Conservation (phyloP, 495 filamentous ascomycete species). For the Penicillium diatomitis region DNA sequence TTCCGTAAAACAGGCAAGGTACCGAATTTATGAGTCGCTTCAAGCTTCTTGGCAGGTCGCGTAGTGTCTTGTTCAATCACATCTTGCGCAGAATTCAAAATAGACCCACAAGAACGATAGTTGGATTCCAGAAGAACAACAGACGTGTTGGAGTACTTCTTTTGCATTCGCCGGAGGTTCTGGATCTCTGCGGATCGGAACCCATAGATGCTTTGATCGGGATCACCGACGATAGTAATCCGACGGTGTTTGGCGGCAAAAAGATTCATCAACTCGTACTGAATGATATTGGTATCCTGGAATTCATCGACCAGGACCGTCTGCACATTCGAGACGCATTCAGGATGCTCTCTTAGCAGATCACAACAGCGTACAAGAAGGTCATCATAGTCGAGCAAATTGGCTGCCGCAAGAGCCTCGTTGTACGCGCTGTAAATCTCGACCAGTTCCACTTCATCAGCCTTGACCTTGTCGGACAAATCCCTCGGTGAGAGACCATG, state of each 20-base stretch:
- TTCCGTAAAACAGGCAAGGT: slow-evolving; percentile 76
- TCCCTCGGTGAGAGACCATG: slow-evolving; percentile 47
- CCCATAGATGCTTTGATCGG: slow-evolving; percentile 97
- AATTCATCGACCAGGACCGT: slow-evolving; percentile 95
- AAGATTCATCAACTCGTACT: slow-evolving; percentile 91
- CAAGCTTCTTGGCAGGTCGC: slow-evolving; percentile 67
- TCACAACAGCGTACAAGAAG: slow-evolving; percentile 77
- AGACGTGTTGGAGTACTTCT: slow-evolving; percentile 65
- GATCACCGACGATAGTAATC: slow-evolving; percentile 94
- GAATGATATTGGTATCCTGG: slow-evolving; percentile 92
- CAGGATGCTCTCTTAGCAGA: slow-evolving; percentile 63
- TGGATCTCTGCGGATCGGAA: slow-evolving; percentile 95
- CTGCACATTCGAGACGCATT: slow-evolving; percentile 87
- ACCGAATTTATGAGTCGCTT: slow-evolving; percentile 73
- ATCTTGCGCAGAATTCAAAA: slow-evolving; percentile 68
- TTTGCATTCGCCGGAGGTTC: slow-evolving; percentile 73
- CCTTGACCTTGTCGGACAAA: slow-evolving; percentile 23
- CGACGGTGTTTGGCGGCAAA: slow-evolving; percentile 62
- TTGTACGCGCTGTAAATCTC: slow-evolving; percentile 75
- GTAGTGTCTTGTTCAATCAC: slow-evolving; percentile 88
- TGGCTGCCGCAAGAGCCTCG: slow-evolving; percentile 58
- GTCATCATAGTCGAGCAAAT: slow-evolving; percentile 93
- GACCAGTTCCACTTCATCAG: slow-evolving; percentile 66
- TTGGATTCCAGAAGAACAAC: slow-evolving; percentile 89
- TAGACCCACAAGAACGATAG: slow-evolving; percentile 88